Evolutionary conservation across 345 rosid species (phyloP).

Genomic region (Citrus sinensis): DVS_A1.0 CM039161.1:19767001-19767500

Average conservation of each 20-base stretch:
- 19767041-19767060: conserved; percentile 2
- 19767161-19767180: not conserved
- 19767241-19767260: not conserved
- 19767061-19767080: not conserved
- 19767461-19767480: conserved; percentile 42
- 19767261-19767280: conserved; percentile 18
- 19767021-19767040: conserved; percentile 39
- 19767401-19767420: conserved; percentile 45
- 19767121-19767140: not conserved
- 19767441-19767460: conserved; percentile 45
- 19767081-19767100: not conserved
- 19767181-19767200: too few relatives aligned
- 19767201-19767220: not conserved
- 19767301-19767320: conserved; percentile 41
- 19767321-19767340: conserved; percentile 47
- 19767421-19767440: conserved; percentile 53
- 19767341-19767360: conserved; percentile 36
- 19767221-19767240: not conserved
- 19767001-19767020: conserved; percentile 38
- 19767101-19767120: not conserved
- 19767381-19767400: conserved; percentile 48
- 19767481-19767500: conserved; percentile 30
- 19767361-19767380: conserved; percentile 36
- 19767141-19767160: not conserved
- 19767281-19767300: conserved; percentile 37